Evolutionary conservation across 2,329 filamentous ascomycete species (phyloP).

Genomic region (Cladophialophora chaetospira): DNA sequence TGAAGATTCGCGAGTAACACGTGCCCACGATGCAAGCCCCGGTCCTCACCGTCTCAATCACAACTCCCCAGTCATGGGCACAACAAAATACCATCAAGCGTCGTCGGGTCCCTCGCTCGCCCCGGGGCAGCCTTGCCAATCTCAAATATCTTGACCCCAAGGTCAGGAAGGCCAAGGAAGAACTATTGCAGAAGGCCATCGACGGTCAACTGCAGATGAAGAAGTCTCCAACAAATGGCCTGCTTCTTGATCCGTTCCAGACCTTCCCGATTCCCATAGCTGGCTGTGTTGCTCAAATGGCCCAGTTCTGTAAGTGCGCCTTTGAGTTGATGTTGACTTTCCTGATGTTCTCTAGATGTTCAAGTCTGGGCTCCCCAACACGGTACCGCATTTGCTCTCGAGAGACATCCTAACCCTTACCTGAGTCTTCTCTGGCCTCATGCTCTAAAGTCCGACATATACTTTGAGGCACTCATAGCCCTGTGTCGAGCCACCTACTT

Average conservation of each 20-base stretch:
- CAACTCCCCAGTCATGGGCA: constrained; percentile 13
- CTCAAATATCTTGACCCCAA: constrained; percentile 5
- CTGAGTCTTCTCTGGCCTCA: constrained; percentile 23
- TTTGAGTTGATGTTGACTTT: neutral
- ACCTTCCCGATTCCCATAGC: constrained; percentile 19
- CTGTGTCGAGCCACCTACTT: constrained; percentile 19
- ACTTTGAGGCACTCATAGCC: constrained; percentile 20
- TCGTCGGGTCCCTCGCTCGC: constrained; percentile 3
- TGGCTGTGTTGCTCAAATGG: constrained; percentile 10
- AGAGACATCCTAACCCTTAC: constrained; percentile 21
- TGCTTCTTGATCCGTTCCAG: constrained; percentile 20
- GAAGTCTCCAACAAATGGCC: constrained; percentile 12
- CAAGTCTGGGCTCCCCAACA: constrained; percentile 25
- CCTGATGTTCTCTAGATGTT: constrained; percentile 13
- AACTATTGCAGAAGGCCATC: constrained; percentile 6
- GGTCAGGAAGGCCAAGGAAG: constrained; percentile 4
- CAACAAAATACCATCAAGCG: constrained; percentile 14
- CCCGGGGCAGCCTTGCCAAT: neutral
- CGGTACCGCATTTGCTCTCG: constrained; percentile 19
- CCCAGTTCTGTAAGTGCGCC: constrained; percentile 17
- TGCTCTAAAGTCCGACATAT: constrained; percentile 15
- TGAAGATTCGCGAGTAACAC: neutral
- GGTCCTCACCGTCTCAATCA: constrained; percentile 13
- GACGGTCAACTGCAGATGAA: constrained; percentile 10
- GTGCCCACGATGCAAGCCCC: constrained; percentile 9